Conservation (phyloP, 1,284 basidiomycete species). For the Macrocystidia cucumis region DNA sequence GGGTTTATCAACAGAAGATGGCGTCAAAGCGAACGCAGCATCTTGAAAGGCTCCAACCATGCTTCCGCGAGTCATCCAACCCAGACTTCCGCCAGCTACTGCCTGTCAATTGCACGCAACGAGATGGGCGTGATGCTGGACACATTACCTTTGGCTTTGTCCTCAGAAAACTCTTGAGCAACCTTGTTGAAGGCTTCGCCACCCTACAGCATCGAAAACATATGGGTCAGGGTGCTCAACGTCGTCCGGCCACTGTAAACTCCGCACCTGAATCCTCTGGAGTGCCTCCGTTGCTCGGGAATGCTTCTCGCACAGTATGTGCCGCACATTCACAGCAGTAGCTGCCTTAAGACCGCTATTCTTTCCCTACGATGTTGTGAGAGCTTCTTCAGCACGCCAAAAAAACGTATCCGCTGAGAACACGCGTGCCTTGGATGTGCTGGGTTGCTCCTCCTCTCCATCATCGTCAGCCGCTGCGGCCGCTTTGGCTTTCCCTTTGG, state of each 20-base stretch:
- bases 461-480: neutral
- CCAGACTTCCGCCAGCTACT: constrained; percentile 70
- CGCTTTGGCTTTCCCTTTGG: constrained; percentile 1
- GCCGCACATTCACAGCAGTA: constrained; percentile 75
- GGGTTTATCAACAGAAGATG: constrained; percentile 75
- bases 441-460: neutral
- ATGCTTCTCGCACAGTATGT: constrained; percentile 84
- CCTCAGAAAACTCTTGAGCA: constrained; percentile 80
- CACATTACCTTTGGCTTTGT: constrained; percentile 85
- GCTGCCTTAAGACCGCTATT: constrained; percentile 59
- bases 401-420: neutral
- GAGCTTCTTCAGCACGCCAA: neutral
- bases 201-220: constrained; percentile 46
- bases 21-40: constrained; percentile 69
- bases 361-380: constrained; percentile 34
- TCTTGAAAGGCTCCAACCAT: constrained; percentile 84
- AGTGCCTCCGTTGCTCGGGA: constrained; percentile 70
- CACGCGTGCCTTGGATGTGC: too few relatives aligned
- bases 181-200: constrained; percentile 79
- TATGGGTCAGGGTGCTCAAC: too few relatives aligned
- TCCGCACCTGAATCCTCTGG: constrained; percentile 64
- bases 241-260: too few relatives aligned
- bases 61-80: constrained; percentile 78
- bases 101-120: neutral
- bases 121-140: constrained; percentile 8